Evolutionary conservation across 768 basidiomycete species (phyloP).

Genomic region (Podaxis rugospora): DNA sequence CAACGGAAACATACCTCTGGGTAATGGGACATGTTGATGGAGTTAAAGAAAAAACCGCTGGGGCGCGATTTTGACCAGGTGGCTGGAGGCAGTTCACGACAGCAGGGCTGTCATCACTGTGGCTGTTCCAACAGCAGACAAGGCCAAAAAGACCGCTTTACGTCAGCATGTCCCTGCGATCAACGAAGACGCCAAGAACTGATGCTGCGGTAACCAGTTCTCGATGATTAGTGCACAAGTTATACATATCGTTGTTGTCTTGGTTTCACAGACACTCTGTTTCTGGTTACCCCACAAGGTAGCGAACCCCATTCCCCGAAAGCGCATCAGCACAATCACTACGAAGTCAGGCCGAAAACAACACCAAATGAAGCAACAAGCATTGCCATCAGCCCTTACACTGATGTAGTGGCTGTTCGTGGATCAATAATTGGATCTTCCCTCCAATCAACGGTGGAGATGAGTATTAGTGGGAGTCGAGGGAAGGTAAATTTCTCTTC

Average conservation of each 20-base stretch:
- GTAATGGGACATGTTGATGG: conserved; percentile 28
- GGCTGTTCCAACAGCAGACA: conserved; percentile 8
- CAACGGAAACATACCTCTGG: conserved; percentile 22
- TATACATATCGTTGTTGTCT: not conserved
- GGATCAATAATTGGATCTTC: not conserved
- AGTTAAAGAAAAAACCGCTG: not conserved
- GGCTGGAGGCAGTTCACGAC: conserved; percentile 2
- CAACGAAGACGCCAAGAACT: not conserved
- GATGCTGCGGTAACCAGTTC: too few species aligned
- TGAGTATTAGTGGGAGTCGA: too few species aligned
- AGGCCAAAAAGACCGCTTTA: not conserved
- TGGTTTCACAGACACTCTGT: not conserved
- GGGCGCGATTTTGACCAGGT: conserved; percentile 1
- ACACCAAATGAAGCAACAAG: not conserved
- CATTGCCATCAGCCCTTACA: not conserved
- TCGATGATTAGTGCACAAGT: too few species aligned
- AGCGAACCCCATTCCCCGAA: not conserved
- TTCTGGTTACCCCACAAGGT: not conserved
- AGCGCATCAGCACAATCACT: not conserved
- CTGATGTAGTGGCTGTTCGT: not conserved
- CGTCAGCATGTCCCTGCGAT: not conserved
- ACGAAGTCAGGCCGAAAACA: not conserved
- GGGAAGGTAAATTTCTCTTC: too few species aligned
- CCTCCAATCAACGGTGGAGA: too few species aligned
- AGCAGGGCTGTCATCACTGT: not conserved